phyloP scores from a whole-genome alignment of 2,329 filamentous ascomycete species.

The Tolypocladium pustulatum region DNA sequence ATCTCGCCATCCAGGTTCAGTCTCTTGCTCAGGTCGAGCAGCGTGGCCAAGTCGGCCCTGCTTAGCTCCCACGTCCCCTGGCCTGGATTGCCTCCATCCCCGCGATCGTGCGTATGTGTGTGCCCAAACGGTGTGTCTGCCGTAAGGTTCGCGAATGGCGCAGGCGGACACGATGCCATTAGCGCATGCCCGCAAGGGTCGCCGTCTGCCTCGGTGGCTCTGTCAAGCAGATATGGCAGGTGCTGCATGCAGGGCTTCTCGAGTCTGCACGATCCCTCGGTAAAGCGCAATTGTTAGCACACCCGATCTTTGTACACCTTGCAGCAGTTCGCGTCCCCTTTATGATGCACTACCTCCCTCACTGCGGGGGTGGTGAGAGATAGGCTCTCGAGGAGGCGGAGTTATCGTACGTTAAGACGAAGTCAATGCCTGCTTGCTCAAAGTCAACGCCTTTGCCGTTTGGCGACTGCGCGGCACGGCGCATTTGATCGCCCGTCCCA shows the following conservation, averaged over 20 bases:
- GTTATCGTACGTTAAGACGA: constrained; percentile 76
- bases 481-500: constrained; percentile 21
- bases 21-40: constrained; percentile 74
- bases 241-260: constrained; percentile 92
- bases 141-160: constrained; percentile 40
- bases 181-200: constrained; percentile 79
- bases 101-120: constrained; percentile 23
- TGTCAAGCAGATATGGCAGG: constrained; percentile 65
- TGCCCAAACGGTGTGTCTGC: constrained; percentile 43
- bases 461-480: constrained; percentile 13
- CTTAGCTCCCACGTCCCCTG: constrained; percentile 72
- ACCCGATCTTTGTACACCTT: constrained; percentile 12
- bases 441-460: constrained; percentile 48
- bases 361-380: constrained; percentile 52
- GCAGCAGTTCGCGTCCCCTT: constrained; percentile 7
- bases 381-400: constrained; percentile 49
- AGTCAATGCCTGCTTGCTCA: constrained; percentile 79
- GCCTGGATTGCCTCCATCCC: constrained; percentile 24
- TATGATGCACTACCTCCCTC: constrained; percentile 13
- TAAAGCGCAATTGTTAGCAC: constrained; percentile 33
- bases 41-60: constrained; percentile 65
- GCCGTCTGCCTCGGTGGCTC: constrained; percentile 46
- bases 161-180: constrained; percentile 84
- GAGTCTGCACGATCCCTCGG: constrained; percentile 49
- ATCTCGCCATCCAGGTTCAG: constrained; percentile 82